These are phyloP conservation scores for Solanum chacoense DNA, from an alignment of 305 asterid genomes.

Conservation along the genomic window DNA sequence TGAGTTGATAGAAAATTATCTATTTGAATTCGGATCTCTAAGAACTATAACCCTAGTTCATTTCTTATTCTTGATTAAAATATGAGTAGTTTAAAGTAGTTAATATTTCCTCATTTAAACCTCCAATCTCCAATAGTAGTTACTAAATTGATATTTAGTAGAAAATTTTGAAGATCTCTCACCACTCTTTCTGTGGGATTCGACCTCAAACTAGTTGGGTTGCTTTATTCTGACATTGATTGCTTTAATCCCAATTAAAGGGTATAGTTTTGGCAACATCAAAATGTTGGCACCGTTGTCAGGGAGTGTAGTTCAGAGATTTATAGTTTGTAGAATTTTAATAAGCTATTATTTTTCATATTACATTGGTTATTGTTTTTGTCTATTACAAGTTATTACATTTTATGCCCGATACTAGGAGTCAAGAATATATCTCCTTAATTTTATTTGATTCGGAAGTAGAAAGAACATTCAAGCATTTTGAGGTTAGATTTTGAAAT, in stretches of 20 bases:
- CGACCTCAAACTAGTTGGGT: background rate
- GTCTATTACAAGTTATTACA: background rate
- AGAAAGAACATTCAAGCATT: background rate
- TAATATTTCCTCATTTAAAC: background rate
- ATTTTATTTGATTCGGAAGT: too few species aligned
- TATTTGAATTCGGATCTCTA: background rate
- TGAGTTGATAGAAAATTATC: background rate
- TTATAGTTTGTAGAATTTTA: background rate
- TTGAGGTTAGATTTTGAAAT: background rate
- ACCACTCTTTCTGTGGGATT: background rate
- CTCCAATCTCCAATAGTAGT: background rate
- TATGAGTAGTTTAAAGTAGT: background rate
- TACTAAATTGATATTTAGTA: background rate
- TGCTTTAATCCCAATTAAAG: background rate
- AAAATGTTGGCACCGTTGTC: background rate
- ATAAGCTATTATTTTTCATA: background rate
- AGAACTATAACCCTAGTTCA: background rate
- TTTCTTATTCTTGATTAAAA: background rate
- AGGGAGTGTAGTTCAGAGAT: background rate
- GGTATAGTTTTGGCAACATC: background rate
- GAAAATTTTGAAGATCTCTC: background rate
- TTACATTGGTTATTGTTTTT: background rate
- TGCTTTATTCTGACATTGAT: background rate
- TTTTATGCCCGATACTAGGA: background rate
- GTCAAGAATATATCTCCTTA: background rate